Conservation (phyloP, 805 yeast genomes). For the Pachysolen tannophilus region DNA sequence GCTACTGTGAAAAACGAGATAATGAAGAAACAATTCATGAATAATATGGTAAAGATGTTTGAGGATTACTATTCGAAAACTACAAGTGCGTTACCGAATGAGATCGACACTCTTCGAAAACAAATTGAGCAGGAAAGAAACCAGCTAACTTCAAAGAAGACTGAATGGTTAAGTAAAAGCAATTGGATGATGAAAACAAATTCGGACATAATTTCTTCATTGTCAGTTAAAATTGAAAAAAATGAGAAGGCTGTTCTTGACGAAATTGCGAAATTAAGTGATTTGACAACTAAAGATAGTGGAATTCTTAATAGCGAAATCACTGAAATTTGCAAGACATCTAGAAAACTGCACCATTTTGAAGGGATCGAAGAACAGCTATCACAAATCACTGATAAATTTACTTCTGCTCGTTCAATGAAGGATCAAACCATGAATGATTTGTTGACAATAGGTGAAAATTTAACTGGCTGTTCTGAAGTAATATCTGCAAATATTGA, state of each 20-base stretch:
- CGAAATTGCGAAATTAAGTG: constrained; percentile 14
- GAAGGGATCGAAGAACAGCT: not conserved
- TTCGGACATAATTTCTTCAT: no score
- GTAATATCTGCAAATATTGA: not conserved
- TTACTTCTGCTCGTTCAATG: not conserved
- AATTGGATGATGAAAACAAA: no score
- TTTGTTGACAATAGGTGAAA: not conserved
- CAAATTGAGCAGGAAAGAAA: no score
- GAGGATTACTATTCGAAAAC: constrained; percentile 3
- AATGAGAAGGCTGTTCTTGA: constrained; percentile 3
- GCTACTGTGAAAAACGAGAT: no score
- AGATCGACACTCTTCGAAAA: no score
- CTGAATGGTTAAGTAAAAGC: no score
- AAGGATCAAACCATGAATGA: not conserved
- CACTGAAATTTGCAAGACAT: not conserved
- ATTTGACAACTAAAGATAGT: constrained; percentile 5
- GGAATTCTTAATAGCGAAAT: constrained; percentile 4
- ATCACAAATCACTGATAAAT: not conserved
- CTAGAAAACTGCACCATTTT: not conserved
- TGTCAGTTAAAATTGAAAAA: constrained; percentile 11
- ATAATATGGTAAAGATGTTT: not conserved
- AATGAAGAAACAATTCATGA: constrained; percentile 6
- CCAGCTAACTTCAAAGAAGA: no score
- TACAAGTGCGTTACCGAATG: no score
- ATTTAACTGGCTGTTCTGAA: not conserved